Base-by-base conservation (phyloP, 192 early-diverging fungal species). In the Coemansia sp. region DNA sequence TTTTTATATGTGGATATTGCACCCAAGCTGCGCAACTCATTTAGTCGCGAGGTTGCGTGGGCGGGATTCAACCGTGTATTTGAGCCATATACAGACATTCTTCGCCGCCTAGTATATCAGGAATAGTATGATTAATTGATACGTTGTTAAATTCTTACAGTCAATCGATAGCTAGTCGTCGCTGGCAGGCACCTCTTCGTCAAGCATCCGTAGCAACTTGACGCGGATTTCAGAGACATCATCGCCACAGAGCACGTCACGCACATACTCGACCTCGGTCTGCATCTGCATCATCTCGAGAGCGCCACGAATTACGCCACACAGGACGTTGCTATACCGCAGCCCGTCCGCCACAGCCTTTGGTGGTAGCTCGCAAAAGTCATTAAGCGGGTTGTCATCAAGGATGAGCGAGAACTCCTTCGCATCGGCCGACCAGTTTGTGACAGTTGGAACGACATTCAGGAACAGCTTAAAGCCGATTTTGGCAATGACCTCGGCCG, bases 211-310 rank as follows among this genome's bases (percentile, higher is more conserved):
- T 36, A 97, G 79, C 14, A 98, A 77, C 77, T 89, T 92, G 13
- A 99, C 93, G n/a, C 95, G 85, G 29, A 99, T 90, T 82, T 98
- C 96, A 0, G 97, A 94, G 19, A 71, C 67, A 1, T 98, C 94
- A 44, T 98, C 97, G 27, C 96, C 96, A 10, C 77, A 42, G 53
- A 98, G 81, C 7, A 87, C 84, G 70, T 97, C 95, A 35, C 84
- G 87, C 14, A 98, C 88, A 85, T 98, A 98, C 39, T 71, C 76
- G 8, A 87, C 85, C 69, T 98, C 93, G 4, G 94, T 90, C 69
- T 97, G 95, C 90, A 99, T 90, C 75, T 94, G 91, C 35, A 96
- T 93, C 95, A 99, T 98, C 67, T 99, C 98, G 41, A 98, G 82
- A 8, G 96, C 92, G 4, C 96, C 98, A 16, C 98, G 87, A 50